A percentile compares a stretch with the other conserved stretches of the same genome.
Conservation (phyloP, 768 basidiomycete genomes). For the Gautieria morchelliformis region DNA sequence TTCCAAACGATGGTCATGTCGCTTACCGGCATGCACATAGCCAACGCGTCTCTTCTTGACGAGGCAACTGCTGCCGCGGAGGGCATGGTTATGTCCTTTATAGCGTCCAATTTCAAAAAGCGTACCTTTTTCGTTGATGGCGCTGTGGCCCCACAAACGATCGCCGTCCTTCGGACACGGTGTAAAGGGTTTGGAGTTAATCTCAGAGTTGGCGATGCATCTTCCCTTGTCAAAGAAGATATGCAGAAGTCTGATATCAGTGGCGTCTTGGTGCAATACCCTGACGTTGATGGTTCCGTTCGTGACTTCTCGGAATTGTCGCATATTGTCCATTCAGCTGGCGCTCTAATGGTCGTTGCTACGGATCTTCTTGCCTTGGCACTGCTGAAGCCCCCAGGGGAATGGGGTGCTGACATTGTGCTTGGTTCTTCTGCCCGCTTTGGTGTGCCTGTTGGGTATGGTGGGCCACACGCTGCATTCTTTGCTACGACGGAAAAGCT, state of each 20-base stretch:
- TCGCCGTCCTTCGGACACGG: constrained; percentile 81
- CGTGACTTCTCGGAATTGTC: constrained; percentile 63
- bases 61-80: constrained; percentile 94
- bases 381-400: constrained; percentile 89
- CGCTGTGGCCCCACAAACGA: constrained; percentile 79
- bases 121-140: constrained; percentile 78
- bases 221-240: constrained; percentile 40
- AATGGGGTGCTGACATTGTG: constrained; percentile 97
- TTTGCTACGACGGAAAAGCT: constrained; percentile 87
- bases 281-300: constrained; percentile 79
- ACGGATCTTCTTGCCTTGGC: constrained; percentile 91
- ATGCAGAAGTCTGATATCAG: constrained; percentile 55
- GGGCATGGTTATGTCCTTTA: constrained; percentile 92
- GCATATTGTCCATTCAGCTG: constrained; percentile 55
- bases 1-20: constrained; percentile 96
- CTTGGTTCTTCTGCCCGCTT: constrained; percentile 94
- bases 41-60: constrained; percentile 91
- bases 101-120: constrained; percentile 58
- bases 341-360: constrained; percentile 79
- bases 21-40: constrained; percentile 88
- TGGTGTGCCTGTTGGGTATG: constrained; percentile 95
- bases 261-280: constrained; percentile 90
- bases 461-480: constrained; percentile 96
- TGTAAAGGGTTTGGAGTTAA: constrained; percentile 92
- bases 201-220: constrained; percentile 57